These are phyloP conservation scores for Closterium sp. DNA, from an alignment of 139 green algal genomes.

Conservation along the genomic window DNA sequence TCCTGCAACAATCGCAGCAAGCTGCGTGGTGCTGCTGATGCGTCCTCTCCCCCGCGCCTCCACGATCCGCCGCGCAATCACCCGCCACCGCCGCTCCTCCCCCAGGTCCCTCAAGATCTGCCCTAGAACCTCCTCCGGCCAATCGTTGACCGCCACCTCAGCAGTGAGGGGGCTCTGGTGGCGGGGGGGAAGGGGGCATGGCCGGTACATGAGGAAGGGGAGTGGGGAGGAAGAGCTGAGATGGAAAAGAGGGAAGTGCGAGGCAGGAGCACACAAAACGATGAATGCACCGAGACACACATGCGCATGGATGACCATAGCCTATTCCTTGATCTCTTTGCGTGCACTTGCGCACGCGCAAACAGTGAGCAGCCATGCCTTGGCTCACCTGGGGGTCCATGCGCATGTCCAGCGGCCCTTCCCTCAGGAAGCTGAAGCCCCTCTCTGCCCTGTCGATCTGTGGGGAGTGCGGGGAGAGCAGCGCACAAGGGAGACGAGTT, in stretches of 20 bases:
- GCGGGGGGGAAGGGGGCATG: too few species aligned
- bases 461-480: not conserved
- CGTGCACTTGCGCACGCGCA: too few species aligned
- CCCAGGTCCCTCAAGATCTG: conserved; percentile 86
- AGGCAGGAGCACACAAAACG: too few species aligned
- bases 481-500: not conserved
- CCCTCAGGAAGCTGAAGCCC: conserved; percentile 82
- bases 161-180: conserved; percentile 58
- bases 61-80: conserved; percentile 59
- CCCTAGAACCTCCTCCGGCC: conserved; percentile 78
- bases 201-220: too few species aligned
- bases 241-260: too few species aligned
- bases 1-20: conserved; percentile 35
- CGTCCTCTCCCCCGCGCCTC: conserved; percentile 52
- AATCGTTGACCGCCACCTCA: conserved; percentile 82
- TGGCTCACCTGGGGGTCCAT: too few species aligned
- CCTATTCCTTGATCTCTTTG: too few species aligned
- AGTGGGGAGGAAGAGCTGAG: too few species aligned
- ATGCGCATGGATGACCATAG: too few species aligned
- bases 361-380: too few species aligned
- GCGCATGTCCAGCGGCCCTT: conserved; percentile 75
- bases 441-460: conserved; percentile 74
- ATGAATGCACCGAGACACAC: too few species aligned
- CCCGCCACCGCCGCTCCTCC: conserved; percentile 83
- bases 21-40: conserved; percentile 60